These are phyloP conservation scores for Phytophthora nicotianae DNA, from an alignment of 352 stramenopile species.

Conservation along the genomic window DNA sequence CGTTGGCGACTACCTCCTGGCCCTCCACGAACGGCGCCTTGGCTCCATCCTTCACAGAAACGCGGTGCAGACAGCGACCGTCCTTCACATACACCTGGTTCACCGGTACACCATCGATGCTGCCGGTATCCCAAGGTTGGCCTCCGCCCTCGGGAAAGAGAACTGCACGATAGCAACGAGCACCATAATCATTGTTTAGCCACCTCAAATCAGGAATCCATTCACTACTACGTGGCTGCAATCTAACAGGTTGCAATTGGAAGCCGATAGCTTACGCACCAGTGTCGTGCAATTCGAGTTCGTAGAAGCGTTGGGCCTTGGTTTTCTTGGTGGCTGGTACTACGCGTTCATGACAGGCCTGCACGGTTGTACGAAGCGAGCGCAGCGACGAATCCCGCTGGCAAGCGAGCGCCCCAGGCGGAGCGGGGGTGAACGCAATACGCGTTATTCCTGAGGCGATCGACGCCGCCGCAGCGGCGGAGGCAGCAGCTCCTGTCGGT, in stretches of 20 bases:
- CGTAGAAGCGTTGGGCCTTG: constrained; percentile 47
- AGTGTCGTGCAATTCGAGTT: constrained; percentile 75
- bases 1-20: constrained; percentile 51
- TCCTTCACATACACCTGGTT: constrained; percentile 71
- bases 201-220: not conserved
- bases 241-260: not conserved
- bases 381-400: constrained; percentile 72
- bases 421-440: constrained; percentile 23
- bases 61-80: constrained; percentile 66
- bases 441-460: constrained; percentile 12
- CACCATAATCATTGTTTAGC: constrained; percentile 20
- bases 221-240: not conserved
- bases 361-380: constrained; percentile 51
- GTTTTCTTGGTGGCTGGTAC: constrained; percentile 39
- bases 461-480: constrained; percentile 17
- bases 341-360: constrained; percentile 39
- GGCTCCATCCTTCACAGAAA: constrained; percentile 30
- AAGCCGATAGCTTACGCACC: constrained; percentile 25
- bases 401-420: constrained; percentile 59
- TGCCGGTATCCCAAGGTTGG: constrained; percentile 85
- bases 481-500: constrained; percentile 27
- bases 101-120: constrained; percentile 50
- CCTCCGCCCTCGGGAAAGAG: constrained; percentile 89
- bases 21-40: constrained; percentile 46
- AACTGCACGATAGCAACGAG: constrained; percentile 37